Percentiles rank a stretch among this genome's conserved stretches.
phyloP scores from a whole-genome alignment of 805 yeast genomes.

The Candida hungchunana region DNA sequence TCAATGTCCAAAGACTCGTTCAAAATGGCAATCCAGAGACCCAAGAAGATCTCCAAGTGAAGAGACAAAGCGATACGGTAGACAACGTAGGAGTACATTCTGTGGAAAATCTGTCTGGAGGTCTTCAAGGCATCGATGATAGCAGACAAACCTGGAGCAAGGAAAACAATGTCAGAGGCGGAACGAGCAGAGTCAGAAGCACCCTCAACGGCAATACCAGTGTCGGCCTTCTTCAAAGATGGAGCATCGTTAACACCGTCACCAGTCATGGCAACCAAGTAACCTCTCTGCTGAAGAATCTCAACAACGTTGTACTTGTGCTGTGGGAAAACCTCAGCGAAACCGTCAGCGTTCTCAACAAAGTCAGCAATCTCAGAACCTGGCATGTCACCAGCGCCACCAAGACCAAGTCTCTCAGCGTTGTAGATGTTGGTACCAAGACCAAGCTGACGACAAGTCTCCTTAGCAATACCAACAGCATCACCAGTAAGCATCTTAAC shows the following conservation, averaged over 20 bases:
- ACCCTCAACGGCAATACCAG: conserved; percentile 98
- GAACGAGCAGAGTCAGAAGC: conserved; percentile 96
- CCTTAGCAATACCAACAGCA: conserved; percentile 98
- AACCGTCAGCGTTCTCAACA: conserved; percentile 97
- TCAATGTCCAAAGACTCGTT: conserved; percentile 83
- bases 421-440: conserved; percentile 94
- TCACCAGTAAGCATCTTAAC: conserved; percentile 99
- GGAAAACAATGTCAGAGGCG: conserved; percentile 94
- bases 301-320: conserved; percentile 95
- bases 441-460: conserved; percentile 97
- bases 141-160: conserved; percentile 94
- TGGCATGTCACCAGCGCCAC: conserved; percentile 90
- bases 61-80: conserved; percentile 96
- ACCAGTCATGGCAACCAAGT: conserved; percentile 99
- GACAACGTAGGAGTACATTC: conserved; percentile 97
- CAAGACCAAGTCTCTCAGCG: conserved; percentile 94
- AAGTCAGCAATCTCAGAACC: conserved; percentile 97
- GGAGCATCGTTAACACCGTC: conserved; percentile 99
- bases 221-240: conserved; percentile 91
- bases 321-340: conserved; percentile 98
- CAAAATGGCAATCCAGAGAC: conserved; percentile 94
- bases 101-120: conserved; percentile 96
- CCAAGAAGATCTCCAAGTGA: conserved; percentile 91
- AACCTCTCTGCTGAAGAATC: conserved; percentile 92
- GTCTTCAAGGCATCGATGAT: conserved; percentile 93